Conservation (phyloP, 2,329 filamentous ascomycete genomes). For the Fusarium hostae region DNA sequence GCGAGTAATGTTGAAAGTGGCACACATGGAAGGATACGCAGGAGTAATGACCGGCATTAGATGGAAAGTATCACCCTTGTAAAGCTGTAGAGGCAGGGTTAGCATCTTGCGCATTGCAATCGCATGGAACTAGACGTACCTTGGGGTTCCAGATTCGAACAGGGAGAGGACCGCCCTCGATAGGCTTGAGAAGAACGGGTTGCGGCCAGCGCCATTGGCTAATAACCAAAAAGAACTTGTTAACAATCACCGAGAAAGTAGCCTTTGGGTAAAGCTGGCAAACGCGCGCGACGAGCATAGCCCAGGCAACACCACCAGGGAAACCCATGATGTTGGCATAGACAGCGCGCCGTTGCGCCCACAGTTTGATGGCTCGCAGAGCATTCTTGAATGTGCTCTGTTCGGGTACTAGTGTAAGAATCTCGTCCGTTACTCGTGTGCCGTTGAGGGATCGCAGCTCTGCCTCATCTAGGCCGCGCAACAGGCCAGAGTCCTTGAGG, state of each 20-base stretch:
- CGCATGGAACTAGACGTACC: conserved; percentile 56
- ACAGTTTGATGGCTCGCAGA: conserved; percentile 91
- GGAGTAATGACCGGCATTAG: conserved; percentile 99
- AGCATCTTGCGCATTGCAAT: neutral
- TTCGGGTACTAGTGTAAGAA: conserved; percentile 88
- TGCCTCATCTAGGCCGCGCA: conserved; percentile 86
- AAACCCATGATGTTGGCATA: conserved; percentile 98
- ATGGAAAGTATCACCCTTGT: conserved; percentile 83
- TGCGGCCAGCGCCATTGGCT: conserved; percentile 92
- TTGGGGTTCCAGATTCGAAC: conserved; percentile 95
- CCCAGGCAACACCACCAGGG: conserved; percentile 96
- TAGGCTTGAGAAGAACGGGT: conserved; percentile 89
- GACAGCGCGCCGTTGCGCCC: conserved; percentile 91
- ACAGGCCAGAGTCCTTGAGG: conserved; percentile 83
- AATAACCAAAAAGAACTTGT: conserved; percentile 95
- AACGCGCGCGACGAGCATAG: conserved; percentile 94
- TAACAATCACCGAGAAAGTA: conserved; percentile 85
- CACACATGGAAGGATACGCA: conserved; percentile 97
- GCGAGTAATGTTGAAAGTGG: conserved; percentile 90
- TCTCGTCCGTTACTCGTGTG: conserved; percentile 93
- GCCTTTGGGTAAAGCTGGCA: conserved; percentile 97
- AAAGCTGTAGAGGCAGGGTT: conserved; percentile 62
- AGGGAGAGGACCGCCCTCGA: conserved; percentile 83
- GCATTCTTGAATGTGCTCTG: conserved; percentile 90
- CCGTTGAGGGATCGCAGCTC: conserved; percentile 93